Evolutionary conservation across 495 filamentous ascomycete species (phyloP), one percentile per base, ranked within the genome.

Genomic region (Penicillium crystallinum): DNA sequence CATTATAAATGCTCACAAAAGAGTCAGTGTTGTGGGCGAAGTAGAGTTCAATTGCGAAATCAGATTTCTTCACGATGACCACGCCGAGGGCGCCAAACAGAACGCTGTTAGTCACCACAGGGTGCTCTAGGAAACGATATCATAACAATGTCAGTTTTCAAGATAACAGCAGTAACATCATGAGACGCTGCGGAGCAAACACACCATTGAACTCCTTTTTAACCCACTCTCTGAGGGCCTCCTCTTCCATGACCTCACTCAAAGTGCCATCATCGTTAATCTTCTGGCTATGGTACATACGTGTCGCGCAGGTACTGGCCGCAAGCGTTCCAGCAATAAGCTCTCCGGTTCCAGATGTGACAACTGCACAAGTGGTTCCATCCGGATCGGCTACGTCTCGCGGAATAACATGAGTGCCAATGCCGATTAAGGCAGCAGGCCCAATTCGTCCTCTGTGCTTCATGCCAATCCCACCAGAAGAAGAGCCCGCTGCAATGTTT

Each of bases 381-480:
- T 87, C 79, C 2, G 73, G 64, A 57, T 89, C 86, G 33, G 81
- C 76, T 2, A 74, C 72, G 34, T 86, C 80, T 12, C 75, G 68
- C 0, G 91, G 91, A n/a, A 95, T 78, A 10, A 97, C 86, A 46
- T 86, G 82, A 14, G 91, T 91, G 36, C 93, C 93, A 45, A 98
- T 80, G 10, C 92, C 92, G 18, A 97, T 87, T 11, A 98, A 75
- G 6, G 93, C 93, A 19, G 93, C 93, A 30, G 93, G 93, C 3
- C 93, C 93, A 59, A 95, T 78, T 37, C 93, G 84, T 21, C 93
- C 93, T 40, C 81, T 79, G 69, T 93, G 90, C 60, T 98, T 98
- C 91, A 98, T 96, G 14, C 95, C 95, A 56, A 97, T 97, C 6
- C 93, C 93, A n/a, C 93, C 93, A 40, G 93, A 98, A 6, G 93